Conservation (phyloP, 371 early-diverging fungal genomes). For the Saksenaea vasiformis region DNA sequence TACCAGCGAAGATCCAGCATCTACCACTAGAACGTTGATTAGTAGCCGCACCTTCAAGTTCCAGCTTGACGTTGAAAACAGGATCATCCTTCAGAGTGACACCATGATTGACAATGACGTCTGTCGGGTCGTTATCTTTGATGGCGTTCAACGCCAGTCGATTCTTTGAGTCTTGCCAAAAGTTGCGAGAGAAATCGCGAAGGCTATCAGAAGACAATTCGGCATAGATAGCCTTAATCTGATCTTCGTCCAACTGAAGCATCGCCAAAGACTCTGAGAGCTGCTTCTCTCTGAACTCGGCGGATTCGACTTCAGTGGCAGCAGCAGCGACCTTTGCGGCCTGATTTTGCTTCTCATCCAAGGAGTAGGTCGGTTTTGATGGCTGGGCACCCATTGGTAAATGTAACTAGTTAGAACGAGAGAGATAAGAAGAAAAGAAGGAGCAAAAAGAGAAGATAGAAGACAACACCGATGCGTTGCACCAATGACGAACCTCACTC, state of each 20-base stretch:
- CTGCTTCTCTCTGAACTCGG: constrained; percentile 6
- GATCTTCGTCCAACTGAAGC: constrained; percentile 21
- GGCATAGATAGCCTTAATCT: constrained; percentile 26
- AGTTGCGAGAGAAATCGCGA: constrained; percentile 42
- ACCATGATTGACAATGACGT: constrained; percentile 61
- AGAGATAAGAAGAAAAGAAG: neutral
- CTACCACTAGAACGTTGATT: constrained; percentile 82
- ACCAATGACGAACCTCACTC: neutral
- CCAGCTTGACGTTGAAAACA: constrained; percentile 64
- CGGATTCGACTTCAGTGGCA: constrained; percentile 1
- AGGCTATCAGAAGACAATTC: constrained; percentile 29
- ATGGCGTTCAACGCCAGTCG: constrained; percentile 67
- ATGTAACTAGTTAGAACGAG: neutral
- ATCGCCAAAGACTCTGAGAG: constrained; percentile 17
- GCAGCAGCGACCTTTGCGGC: neutral
- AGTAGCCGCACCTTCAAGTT: constrained; percentile 65
- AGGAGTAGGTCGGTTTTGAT: constrained; percentile 9
- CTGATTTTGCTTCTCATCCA: constrained; percentile 12
- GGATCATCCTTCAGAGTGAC: constrained; percentile 46
- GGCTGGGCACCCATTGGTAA: constrained; percentile 16
- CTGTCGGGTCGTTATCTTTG: constrained; percentile 55
- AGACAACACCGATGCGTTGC: neutral
- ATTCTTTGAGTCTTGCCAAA: constrained; percentile 69
- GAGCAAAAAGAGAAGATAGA: neutral
- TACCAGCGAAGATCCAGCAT: constrained; percentile 86